Evolutionary conservation across 257 asterid species (phyloP), one percentile per base, ranked within the genome.

Genomic region (Knoxia roxburghii): DNA sequence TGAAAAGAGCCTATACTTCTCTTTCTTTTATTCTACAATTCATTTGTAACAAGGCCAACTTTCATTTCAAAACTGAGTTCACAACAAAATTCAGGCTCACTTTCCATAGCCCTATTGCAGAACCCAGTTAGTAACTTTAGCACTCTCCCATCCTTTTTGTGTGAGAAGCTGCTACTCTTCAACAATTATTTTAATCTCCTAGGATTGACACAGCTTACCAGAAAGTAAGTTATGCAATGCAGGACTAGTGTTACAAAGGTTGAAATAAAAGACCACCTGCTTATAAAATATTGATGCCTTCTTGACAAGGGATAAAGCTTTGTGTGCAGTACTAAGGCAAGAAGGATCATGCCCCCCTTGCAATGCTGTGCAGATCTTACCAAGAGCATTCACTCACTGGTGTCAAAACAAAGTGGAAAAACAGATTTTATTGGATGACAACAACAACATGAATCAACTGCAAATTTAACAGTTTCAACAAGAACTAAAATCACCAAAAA

Each of bases 311-410:
- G 35, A 26, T 9, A 60, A 58, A 35, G 30, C 65, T 61, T 39
- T 48, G 53, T 40, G 35, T 61, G 35, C 35, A 40, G 55, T 41
- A 43, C 41, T 20, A 64, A 30, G 21, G 58, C 56, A 46, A 49
- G 39, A 45, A 48, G 69, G 46, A 45, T n/a, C 58, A 29, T 64
- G 43, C 58, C 30, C 69, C 69, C n/a, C n/a, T 15, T 10, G 13
- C 26, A 43, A 41, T 63, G 55, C 68, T 43, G 7, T 21, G 26
- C 17, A 7, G 21, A 21, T 7, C 46, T 5, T 26, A 29, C 29
- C 20, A 64, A 64, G 20, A 11, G 45, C 57, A 64, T 48, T 46
- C 57, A 18, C 68, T 46, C 57, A 17, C 56, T 64, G 68, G 41
- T 46, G 27, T 8, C 68, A 45, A 64, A 27, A 46, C 27, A 64